Base-by-base conservation (phyloP, 2,329 filamentous ascomycete species). In the Claviceps sp. region DNA sequence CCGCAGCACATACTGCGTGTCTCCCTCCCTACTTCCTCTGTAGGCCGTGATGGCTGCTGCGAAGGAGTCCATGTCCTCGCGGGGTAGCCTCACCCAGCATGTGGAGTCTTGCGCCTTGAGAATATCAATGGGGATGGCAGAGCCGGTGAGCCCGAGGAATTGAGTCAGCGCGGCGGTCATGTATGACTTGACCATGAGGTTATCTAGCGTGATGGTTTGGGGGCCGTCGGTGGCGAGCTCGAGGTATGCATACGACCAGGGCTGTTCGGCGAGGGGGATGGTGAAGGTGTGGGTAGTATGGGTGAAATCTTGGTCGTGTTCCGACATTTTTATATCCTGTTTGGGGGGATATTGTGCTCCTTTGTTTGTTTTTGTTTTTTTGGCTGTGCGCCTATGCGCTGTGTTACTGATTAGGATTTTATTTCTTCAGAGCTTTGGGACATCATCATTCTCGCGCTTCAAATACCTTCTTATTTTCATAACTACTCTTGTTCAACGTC, bases 61-160 rank as follows among this genome's bases (percentile, higher is more conserved):
- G 51, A 89, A 77, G 0, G 75, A 72, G 1, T 69, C 71, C 7
- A 82, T 66, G 58, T 88, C 82, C 52, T 76, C 73, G 5, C 74
- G 69, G 5, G 84, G 82, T 8, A 87, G 64, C 17, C 85, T 73
- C 48, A 89, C 64, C 82, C 84, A 87, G 52, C 77, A 77, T 47
- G 80, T 71, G 5, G 61, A 59, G 1, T 69, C 73, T 3, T 78
- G 67, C 0, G 82, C 69, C 58, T 82, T 80, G 38, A 91, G 73
- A 19, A 90, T 79, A 61, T 91, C 87, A 52, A 89, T 62, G 1
- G 82, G 70, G 3, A 90, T 81, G 11, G 79, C 80, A 2, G 74
- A 68, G 11, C 87, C 87, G 0, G 79, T 81, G 17, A 80, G 68
- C 19, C 87, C 87, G 1, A 91, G 76, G 59, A 87, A 89, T 55